Conservation (phyloP, 495 filamentous ascomycete species). For the Tricharina praecox region DNA sequence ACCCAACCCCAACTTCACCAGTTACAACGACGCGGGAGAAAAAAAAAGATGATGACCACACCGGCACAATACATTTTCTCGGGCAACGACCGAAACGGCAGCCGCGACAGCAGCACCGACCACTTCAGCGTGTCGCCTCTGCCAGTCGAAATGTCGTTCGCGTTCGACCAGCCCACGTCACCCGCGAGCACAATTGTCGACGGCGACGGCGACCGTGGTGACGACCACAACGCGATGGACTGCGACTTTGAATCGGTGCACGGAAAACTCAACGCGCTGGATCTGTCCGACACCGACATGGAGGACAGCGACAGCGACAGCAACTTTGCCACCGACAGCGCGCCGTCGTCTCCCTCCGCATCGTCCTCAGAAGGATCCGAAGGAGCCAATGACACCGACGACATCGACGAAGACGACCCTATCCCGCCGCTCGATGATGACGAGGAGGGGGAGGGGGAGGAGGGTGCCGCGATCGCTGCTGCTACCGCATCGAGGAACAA, state of each 20-base stretch:
- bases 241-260: not conserved
- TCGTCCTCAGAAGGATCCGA: not conserved
- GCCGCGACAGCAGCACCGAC: too few species aligned
- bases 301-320: not conserved
- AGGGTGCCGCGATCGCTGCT: too few species aligned
- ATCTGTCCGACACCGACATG: not conserved
- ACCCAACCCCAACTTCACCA: too few species aligned
- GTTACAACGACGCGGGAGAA: too few species aligned
- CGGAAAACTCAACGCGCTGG: not conserved
- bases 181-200: not conserved
- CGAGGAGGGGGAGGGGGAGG: too few species aligned
- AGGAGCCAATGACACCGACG: not conserved
- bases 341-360: not conserved
- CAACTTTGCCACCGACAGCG: not conserved
- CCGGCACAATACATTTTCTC: too few species aligned
- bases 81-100: too few species aligned
- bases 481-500: too few species aligned
- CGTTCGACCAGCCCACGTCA: not conserved
- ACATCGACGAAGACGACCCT: not conserved
- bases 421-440: not conserved
- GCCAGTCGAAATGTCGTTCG: not conserved
- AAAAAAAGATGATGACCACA: too few species aligned
- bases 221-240: not conserved
- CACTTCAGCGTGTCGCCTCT: too few species aligned
- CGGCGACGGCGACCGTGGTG: not conserved